A percentile compares a stretch with the other conserved stretches of the same genome.
phyloP scores from a whole-genome alignment of 1,139 yeast species.

The Taiozyma sp. region DNA sequence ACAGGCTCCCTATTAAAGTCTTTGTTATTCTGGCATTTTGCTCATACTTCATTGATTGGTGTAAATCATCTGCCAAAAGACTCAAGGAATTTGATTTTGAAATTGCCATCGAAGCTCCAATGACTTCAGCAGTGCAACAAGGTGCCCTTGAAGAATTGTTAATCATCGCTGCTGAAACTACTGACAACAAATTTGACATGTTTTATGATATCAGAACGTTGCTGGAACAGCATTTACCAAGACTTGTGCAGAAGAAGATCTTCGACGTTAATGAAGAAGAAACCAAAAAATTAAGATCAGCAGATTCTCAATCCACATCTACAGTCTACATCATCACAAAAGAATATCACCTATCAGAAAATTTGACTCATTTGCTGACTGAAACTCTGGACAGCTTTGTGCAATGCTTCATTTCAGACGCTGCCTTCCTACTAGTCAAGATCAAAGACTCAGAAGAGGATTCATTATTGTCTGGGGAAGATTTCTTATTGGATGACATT shows the following conservation, averaged over 20 bases:
- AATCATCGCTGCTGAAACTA: constrained; percentile 65
- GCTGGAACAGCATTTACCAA: constrained; percentile 63
- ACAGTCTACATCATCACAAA: constrained; percentile 19
- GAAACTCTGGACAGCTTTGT: constrained; percentile 43
- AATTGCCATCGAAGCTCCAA: constrained; percentile 43
- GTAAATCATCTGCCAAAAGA: constrained; percentile 46
- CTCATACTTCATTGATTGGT: constrained; percentile 67
- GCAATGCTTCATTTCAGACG: constrained; percentile 58
- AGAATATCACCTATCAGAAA: constrained; percentile 17
- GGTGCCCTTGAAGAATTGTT: constrained; percentile 84
- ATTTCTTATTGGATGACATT: constrained; percentile 41
- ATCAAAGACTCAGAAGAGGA: constrained; percentile 89
- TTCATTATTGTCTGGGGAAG: constrained; percentile 52
- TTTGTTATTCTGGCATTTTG: constrained; percentile 57
- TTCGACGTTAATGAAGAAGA: constrained; percentile 40
- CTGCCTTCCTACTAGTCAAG: constrained; percentile 76
- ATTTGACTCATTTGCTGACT: constrained; percentile 17
- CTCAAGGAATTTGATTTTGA: constrained; percentile 38
- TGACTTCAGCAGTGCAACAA: constrained; percentile 46
- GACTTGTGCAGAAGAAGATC: constrained; percentile 42
- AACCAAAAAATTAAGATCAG: constrained; percentile 55
- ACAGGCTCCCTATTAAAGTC: constrained; percentile 53
- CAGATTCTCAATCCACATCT: constrained; percentile 31
- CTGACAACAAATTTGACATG: constrained; percentile 38
- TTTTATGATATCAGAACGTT: constrained; percentile 65